Conservation (phyloP, 2,329 filamentous ascomycete genomes). For the Lizonia empirigonia region DNA sequence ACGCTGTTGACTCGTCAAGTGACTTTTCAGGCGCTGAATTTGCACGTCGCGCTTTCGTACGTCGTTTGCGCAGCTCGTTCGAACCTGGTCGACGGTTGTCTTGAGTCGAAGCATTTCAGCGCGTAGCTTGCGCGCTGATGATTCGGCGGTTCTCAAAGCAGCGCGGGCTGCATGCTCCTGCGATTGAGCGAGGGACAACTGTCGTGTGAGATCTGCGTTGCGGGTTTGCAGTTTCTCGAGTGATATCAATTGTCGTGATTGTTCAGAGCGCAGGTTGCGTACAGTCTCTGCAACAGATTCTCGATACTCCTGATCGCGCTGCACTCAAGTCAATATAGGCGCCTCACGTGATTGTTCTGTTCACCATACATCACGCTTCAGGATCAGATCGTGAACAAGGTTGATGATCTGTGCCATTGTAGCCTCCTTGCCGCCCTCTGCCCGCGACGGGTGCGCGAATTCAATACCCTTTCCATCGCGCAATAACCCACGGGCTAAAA, state of each 20-base stretch:
- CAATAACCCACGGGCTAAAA: constrained; percentile 67
- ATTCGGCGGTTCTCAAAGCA: constrained; percentile 75
- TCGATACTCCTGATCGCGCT: constrained; percentile 89
- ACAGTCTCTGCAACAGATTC: constrained; percentile 82
- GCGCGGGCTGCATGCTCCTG: constrained; percentile 72
- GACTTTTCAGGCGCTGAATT: constrained; percentile 85
- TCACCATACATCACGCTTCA: constrained; percentile 78
- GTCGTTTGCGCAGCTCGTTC: constrained; percentile 86
- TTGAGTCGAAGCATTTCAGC: constrained; percentile 84
- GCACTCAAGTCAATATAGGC: constrained; percentile 22
- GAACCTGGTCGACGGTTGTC: constrained; percentile 78
- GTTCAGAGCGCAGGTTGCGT: constrained; percentile 74
- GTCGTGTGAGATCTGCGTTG: constrained; percentile 61
- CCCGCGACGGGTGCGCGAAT: constrained; percentile 74
- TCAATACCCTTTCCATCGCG: constrained; percentile 75
- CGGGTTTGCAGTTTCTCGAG: constrained; percentile 63
- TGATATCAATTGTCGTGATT: constrained; percentile 73
- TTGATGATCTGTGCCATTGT: constrained; percentile 89
- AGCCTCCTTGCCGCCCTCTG: constrained; percentile 65
- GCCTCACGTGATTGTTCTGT: background rate
- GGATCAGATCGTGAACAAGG: constrained; percentile 88
- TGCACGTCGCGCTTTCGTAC: constrained; percentile 88
- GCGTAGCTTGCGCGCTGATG: constrained; percentile 74
- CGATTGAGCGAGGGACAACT: constrained; percentile 66
- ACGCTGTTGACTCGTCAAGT: constrained; percentile 70